Percentiles rank a stretch among this genome's conserved stretches.
Conservation (phyloP, 1,284 basidiomycete species). For the Malassezia furfur region DNA sequence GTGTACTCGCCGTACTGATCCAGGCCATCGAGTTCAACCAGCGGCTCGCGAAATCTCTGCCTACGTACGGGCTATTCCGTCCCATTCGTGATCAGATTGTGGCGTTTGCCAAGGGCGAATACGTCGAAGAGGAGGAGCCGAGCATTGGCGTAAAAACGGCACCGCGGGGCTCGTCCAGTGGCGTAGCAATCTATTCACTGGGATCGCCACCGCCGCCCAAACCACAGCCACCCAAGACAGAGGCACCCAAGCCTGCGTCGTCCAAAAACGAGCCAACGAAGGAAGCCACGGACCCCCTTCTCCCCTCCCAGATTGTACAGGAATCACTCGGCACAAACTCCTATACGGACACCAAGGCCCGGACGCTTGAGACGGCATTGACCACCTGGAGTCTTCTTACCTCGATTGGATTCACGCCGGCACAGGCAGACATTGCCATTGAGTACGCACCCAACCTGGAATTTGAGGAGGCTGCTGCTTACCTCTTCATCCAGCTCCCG, state of each 20-base stretch:
- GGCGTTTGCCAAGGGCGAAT: background rate
- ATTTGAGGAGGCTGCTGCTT: conserved; percentile 72
- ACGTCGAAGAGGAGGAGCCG: background rate
- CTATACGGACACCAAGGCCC: conserved; percentile 47
- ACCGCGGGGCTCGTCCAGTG: background rate
- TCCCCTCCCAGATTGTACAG: background rate
- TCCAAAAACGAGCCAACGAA: background rate
- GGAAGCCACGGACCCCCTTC: background rate
- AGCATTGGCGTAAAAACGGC: background rate
- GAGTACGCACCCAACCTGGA: conserved; percentile 58
- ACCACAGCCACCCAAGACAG: background rate
- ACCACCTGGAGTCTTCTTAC: conserved; percentile 73
- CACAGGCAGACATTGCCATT: conserved; percentile 63
- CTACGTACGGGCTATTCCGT: conserved; percentile 23
- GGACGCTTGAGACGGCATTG: conserved; percentile 62
- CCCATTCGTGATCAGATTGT: background rate
- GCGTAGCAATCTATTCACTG: no score
- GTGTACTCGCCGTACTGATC: background rate
- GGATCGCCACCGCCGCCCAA: no score
- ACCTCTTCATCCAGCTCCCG: conserved; percentile 20
- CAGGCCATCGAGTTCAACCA: conserved; percentile 66
- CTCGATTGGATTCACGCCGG: conserved; percentile 68
- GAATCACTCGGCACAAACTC: background rate
- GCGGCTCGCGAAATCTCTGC: conserved; percentile 62
- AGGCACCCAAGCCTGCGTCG: background rate